Base-by-base conservation (phyloP, 1,284 basidiomycete species). In the Malassezia pachydermatis region DNA sequence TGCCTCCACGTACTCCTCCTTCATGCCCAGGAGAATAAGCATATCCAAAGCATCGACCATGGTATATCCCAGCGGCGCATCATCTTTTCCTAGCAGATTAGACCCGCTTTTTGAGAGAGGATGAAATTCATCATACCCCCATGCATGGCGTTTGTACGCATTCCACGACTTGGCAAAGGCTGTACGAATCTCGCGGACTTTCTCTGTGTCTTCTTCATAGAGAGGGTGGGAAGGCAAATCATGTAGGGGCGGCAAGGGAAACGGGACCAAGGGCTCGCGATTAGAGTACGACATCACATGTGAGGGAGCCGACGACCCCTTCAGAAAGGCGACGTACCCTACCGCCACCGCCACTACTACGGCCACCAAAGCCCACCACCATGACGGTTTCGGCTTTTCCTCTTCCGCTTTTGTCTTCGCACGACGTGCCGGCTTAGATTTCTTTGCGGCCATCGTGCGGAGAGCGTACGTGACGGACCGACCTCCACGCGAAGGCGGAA, bases 11-110 rank as follows among this genome's bases (percentile, higher is more conserved):
- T 88, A 89, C 70, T 92, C 89, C 0, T 82, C 79, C 9, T 80
- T 72, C 10, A 90, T 76, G 2, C 82, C 85, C 82, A 94, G 84
- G 45, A 95, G 74, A 39, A 88, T 78, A 75, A 96, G 81, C 4
- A 84, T 84, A 72, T 95, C 90, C 28, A 74, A 62, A 8, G 64
- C 58, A 51, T 74, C 73, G 43, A 74, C 58, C 36, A 74, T 66
- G 35, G 65, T 67, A 52, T 68, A 71, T 6, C 68, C 68, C 24
- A 69, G 54, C 10, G 59, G 59, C 19, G 55, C 50, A n/a, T 48
- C 54, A 6, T 44, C 20, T 24, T 56, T 48, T 16, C 57, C 56
- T 29, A 47, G 62, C 23, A 69, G 57, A 36, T 71, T 71, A 24
- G 47, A 53, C 11, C 68, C 68, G 9, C 34, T 23, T 24, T 62